phyloP scores from a whole-genome alignment of 352 stramenopile genomes.

The Hyaloperonospora arabidopsidis region DNA sequence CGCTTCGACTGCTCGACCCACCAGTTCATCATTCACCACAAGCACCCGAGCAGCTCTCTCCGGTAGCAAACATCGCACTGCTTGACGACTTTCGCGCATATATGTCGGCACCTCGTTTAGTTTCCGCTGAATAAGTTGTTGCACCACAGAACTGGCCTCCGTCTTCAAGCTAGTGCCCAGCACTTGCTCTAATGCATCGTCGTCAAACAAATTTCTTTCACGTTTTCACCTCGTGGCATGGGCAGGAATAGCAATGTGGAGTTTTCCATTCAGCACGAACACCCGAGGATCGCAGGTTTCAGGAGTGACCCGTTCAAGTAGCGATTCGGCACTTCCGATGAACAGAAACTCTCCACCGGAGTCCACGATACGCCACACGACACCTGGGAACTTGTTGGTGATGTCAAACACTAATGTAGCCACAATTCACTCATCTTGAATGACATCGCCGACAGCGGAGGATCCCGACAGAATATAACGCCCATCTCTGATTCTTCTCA shows the following conservation, averaged over 20 bases:
- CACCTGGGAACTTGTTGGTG: constrained; percentile 23
- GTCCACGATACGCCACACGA: constrained; percentile 40
- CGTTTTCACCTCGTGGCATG: constrained; percentile 4
- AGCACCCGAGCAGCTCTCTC: constrained; percentile 31
- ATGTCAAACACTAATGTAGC: constrained; percentile 42
- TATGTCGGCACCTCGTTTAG: constrained; percentile 33
- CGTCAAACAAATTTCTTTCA: constrained; percentile 17
- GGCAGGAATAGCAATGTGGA: constrained; percentile 36
- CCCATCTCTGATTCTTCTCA: constrained; percentile 5
- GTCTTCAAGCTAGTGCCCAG: constrained; percentile 15
- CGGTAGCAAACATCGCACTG: constrained; percentile 42
- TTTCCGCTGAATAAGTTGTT: constrained; percentile 35
- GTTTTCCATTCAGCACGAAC: constrained; percentile 34
- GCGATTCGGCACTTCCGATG: constrained; percentile 60
- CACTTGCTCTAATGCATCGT: constrained; percentile 32
- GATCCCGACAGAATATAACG: constrained; percentile 33
- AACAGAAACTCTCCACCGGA: constrained; percentile 69
- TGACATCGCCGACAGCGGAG: constrained; percentile 44
- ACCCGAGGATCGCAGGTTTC: constrained; percentile 44
- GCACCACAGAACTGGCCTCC: constrained; percentile 32
- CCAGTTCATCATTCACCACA: constrained; percentile 15
- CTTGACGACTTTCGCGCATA: constrained; percentile 44
- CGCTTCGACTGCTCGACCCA: constrained; percentile 50
- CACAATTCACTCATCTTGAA: constrained; percentile 69
- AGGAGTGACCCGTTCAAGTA: constrained; percentile 60